A percentile compares a stretch with the other conserved stretches of the same genome.
Conservation (phyloP, 2,329 filamentous ascomycete species). For the Colletotrichum tabaci region DNA sequence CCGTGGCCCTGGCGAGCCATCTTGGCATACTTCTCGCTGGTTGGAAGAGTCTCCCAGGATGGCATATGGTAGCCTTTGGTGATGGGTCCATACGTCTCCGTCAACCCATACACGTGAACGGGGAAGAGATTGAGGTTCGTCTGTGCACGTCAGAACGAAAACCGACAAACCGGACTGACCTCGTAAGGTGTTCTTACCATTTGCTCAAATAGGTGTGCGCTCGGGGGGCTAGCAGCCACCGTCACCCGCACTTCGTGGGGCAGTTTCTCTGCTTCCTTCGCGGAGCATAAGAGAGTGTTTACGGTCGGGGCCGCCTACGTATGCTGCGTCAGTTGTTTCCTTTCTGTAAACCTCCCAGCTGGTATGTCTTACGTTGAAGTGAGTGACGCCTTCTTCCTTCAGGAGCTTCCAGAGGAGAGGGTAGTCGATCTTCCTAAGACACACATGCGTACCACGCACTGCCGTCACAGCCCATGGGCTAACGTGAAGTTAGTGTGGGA, state of each 20-base stretch:
- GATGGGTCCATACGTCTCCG: slow-evolving; percentile 94
- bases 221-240: slow-evolving; percentile 92
- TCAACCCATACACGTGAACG: slow-evolving; percentile 92
- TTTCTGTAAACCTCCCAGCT: too few species aligned
- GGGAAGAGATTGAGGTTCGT: slow-evolving; percentile 83
- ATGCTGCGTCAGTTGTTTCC: neutral
- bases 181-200: slow-evolving; percentile 73
- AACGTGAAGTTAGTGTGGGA: neutral
- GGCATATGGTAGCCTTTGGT: slow-evolving; percentile 94
- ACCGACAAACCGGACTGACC: neutral
- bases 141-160: slow-evolving; percentile 45
- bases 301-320: slow-evolving; percentile 71
- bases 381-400: slow-evolving; percentile 89
- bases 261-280: slow-evolving; percentile 80
- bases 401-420: slow-evolving; percentile 91
- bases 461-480: slow-evolving; percentile 90
- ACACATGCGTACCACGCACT: slow-evolving; percentile 83
- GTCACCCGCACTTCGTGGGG: slow-evolving; percentile 84
- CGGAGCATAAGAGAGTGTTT: slow-evolving; percentile 90
- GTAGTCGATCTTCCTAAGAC: slow-evolving; percentile 95
- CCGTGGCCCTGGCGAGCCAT: slow-evolving; percentile 98
- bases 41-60: slow-evolving; percentile 81
- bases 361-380: slow-evolving; percentile 97
- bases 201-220: slow-evolving; percentile 90
- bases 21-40: slow-evolving; percentile 84